Base-by-base conservation (phyloP, 768 basidiomycete species). In the Pluteus cervinus region DNA sequence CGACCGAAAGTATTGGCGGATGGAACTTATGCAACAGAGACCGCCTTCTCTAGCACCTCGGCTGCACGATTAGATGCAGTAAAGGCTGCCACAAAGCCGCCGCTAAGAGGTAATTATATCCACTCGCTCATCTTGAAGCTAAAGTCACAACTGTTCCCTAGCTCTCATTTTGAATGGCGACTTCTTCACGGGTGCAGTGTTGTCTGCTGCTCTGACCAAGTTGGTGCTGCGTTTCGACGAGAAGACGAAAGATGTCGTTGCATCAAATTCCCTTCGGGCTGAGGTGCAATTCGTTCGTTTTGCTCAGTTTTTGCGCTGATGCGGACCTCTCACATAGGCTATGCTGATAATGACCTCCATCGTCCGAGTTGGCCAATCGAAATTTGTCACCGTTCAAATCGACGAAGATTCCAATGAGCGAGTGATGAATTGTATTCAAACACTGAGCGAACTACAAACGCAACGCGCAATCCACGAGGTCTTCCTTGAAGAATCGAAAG, bases 341-440 rank as follows among this genome's bases (percentile, higher is more conserved):
- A 97, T 99, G 88, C 73, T 99, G 37, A 90, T 98, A 56, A 97
- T 99, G 96, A 83, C 92, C 1, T 96, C 92, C 7, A 72, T 92
- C 55, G 87, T 98, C 54, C 90, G 96, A 33, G 89, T 97, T 39
- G 96, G 96, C 24, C 94, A 98, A 63, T 93, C 91, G 37, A 94
- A 93, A 55, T 93, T 94, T 48, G 86, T 85, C 29, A 79, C 87
- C 0, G 83, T 81, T 2, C 86, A 88, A n/a, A 99, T 99, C 47
- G 96, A 99, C 65, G 96, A 99, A 57, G 96, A 99, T 58, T 93
- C 91, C 4, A 85, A 79, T 48, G 96, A 99, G 60, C 81, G 96
- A 17, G 90, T 99, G 61, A 76, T 96, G 72, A 88, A 85, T 58
- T 99, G 96, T 62, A 85, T 99, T 36, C 86, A 90, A 54, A 90